These are phyloP conservation scores for Dioszegia hungarica DNA, from an alignment of 768 basidiomycete species.

Conservation along the genomic window DNA sequence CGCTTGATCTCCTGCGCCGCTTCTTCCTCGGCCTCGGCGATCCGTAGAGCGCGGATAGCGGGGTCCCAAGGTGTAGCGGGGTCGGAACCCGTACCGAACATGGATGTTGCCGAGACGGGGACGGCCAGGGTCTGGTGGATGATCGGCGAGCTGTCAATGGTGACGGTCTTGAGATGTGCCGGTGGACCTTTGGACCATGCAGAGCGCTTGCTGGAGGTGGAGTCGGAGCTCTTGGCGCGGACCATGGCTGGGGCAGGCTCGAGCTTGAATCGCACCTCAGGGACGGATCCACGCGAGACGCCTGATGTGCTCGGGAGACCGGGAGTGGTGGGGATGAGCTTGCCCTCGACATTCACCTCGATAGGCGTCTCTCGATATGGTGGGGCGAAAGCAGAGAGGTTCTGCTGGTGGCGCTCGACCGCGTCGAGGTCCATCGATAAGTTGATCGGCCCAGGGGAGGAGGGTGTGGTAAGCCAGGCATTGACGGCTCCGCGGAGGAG, in stretches of 20 bases:
- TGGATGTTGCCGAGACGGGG: slow-evolving; percentile 27
- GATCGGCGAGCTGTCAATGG: background rate
- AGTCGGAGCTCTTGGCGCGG: background rate
- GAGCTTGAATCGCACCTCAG: background rate
- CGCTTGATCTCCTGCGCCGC: background rate
- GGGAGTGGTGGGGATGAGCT: slow-evolving; percentile 11
- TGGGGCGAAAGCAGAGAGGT: slow-evolving; percentile 27
- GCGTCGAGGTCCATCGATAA: slow-evolving; percentile 9
- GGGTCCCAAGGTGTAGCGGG: slow-evolving; percentile 41
- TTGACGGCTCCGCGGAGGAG: slow-evolving; percentile 8
- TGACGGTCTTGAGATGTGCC: slow-evolving; percentile 1
- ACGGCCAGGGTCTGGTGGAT: slow-evolving; percentile 7
- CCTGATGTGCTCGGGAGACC: no score
- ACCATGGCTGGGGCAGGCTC: background rate
- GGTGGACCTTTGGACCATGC: slow-evolving; percentile 39
- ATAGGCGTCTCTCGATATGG: slow-evolving; percentile 17
- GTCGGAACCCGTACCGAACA: slow-evolving; percentile 38
- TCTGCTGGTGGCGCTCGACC: slow-evolving; percentile 5
- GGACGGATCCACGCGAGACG: no score
- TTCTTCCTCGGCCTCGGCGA: background rate
- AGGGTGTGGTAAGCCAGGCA: slow-evolving; percentile 9
- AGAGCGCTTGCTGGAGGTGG: background rate
- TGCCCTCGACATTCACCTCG: slow-evolving; percentile 15
- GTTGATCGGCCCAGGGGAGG: background rate
- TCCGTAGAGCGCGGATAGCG: background rate